Base-by-base conservation (phyloP, 345 rosid genomes). In the Erodium maritimum region DNA sequence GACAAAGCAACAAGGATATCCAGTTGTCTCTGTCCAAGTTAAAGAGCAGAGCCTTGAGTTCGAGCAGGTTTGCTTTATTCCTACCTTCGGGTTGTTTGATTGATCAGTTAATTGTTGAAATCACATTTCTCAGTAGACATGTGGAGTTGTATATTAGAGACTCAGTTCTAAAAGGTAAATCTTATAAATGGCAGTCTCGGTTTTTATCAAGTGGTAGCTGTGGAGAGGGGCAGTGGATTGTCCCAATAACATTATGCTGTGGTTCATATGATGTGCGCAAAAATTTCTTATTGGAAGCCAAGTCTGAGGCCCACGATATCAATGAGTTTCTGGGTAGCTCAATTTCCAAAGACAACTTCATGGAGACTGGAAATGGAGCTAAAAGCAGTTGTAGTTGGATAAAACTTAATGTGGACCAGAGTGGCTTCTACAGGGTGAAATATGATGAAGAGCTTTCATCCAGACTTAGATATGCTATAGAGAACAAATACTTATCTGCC, bases 201-300 rank as follows among this genome's bases (percentile, higher is more conserved):
- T 93, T 93, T 74, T 59, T 93, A 62, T 83, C 86, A 69, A 93
- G 94, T 48, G 95, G 96, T 68, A 66, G 82, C 48, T 65, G 25
- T 53, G 96, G 94, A 50, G 86, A 89, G 61, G 95, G 99, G 54
- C 90, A 81, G n/a, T 93, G 99, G 99, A 83, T 85, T 72, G 96
- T 93, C 54, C 99, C 99, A 21, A 70, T 89, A 74, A 86, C 95
- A 51, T 63, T 87, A 58, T 89, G 88, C 61, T 80, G 79, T 67
- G 85, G 90, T 50, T 87, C 99, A 25, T 89, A 89, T 73, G 78
- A 83, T 64, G 68, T 19, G 57, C 69, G 63, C 69, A 80, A 86
- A 72, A 93, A 67, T 73, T 83, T 89, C 71, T 70, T 93, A 23
- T 69, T 93, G 68, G 77, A 89, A 76, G 70, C 82, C 56, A 85